A percentile compares a stretch with the other conserved stretches of the same genome.
Conservation (phyloP, 2,329 filamentous ascomycete species). For the Ambrosiella beaveri region DNA sequence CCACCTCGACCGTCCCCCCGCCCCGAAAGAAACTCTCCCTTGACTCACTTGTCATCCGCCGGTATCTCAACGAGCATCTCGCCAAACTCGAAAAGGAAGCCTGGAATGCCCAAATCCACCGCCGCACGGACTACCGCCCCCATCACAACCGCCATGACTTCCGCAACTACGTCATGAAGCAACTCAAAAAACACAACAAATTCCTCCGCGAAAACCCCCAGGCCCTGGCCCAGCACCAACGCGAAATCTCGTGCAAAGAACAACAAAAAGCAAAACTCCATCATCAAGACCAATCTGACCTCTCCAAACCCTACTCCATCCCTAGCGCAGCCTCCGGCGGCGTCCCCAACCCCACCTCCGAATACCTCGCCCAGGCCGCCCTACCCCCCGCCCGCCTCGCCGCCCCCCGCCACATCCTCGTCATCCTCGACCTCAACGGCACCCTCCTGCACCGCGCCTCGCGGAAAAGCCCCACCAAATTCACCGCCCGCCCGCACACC, state of each 20-base stretch:
- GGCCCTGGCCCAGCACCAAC: too few species aligned
- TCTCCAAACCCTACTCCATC: conserved; percentile 2
- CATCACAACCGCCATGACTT: too few species aligned
- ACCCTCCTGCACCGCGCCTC: conserved; percentile 62
- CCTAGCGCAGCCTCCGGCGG: conserved; percentile 32
- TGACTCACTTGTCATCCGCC: background rate
- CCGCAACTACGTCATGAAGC: too few species aligned
- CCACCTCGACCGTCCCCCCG: background rate
- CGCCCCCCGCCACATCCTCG: conserved; percentile 46
- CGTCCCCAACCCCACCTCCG: conserved; percentile 39
- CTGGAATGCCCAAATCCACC: background rate
- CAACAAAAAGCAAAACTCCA: too few species aligned
- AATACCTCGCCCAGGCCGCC: conserved; percentile 43
- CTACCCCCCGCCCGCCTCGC: conserved; percentile 25
- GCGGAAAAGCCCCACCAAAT: conserved; percentile 28
- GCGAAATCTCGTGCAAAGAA: too few species aligned
- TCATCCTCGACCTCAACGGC: conserved; percentile 87
- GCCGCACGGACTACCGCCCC: background rate
- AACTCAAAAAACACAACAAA: too few species aligned
- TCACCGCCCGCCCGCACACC: conserved; percentile 52
- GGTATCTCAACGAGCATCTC: background rate
- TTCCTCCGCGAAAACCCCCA: too few species aligned
- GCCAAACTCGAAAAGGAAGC: background rate
- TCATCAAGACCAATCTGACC: background rate
- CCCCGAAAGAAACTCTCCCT: background rate